A percentile compares a stretch with the other conserved stretches of the same genome.
These are phyloP conservation scores for Penicillium hesseltinei DNA, from an alignment of 2,329 filamentous ascomycete species.

Conservation along the genomic window DNA sequence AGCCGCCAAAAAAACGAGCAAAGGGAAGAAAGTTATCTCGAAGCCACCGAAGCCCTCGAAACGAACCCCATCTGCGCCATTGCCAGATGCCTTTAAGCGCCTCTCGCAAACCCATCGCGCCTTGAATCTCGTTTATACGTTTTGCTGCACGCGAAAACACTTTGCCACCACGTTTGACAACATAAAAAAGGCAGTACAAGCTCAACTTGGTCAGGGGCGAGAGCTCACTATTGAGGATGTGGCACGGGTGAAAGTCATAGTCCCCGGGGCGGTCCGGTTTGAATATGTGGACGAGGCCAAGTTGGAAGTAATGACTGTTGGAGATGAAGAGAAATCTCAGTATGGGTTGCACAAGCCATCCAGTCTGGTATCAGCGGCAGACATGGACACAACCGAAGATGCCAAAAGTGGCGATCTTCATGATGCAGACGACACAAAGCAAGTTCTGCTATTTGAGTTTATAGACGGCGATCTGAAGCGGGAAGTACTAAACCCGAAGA, in stretches of 20 bases:
- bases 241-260: slow-evolving; percentile 72
- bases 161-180: slow-evolving; percentile 89
- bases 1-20: slow-evolving; percentile 4
- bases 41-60: slow-evolving; percentile 19
- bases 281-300: slow-evolving; percentile 81
- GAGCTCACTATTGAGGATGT: slow-evolving; percentile 73
- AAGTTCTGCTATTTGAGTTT: slow-evolving; percentile 89
- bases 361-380: slow-evolving; percentile 30
- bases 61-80: slow-evolving; percentile 51
- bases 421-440: slow-evolving; percentile 45
- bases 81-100: slow-evolving; percentile 72
- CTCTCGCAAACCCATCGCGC: slow-evolving; percentile 78
- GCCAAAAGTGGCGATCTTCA: slow-evolving; percentile 31
- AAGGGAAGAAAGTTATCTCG: slow-evolving; percentile 6
- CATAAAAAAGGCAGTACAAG: slow-evolving; percentile 79
- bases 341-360: slow-evolving; percentile 57
- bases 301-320: slow-evolving; percentile 74
- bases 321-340: slow-evolving; percentile 55
- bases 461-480: slow-evolving; percentile 86
- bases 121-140: slow-evolving; percentile 89
- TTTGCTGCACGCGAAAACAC: slow-evolving; percentile 90
- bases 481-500: slow-evolving; percentile 69
- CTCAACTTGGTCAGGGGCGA: slow-evolving; percentile 64
- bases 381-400: slow-evolving; percentile 23
- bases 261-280: slow-evolving; percentile 78